Percentiles rank a stretch among this genome's conserved stretches.
Conservation (phyloP, 495 filamentous ascomycete species). For the Penicillium pulvis region DNA sequence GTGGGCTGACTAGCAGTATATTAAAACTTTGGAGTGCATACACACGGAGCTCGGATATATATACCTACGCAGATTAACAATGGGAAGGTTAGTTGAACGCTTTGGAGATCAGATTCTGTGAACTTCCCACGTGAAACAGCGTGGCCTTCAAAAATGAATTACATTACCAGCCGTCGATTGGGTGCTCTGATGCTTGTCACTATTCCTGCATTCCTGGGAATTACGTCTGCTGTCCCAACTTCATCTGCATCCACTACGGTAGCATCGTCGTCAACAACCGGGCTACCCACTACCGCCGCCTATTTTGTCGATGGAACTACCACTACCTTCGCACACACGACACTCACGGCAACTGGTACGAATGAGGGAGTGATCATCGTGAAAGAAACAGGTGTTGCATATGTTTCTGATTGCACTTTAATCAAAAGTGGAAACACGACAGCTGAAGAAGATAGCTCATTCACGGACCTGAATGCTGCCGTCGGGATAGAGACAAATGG, state of each 20-base stretch:
- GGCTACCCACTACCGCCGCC: conserved; percentile 4
- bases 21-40: no score
- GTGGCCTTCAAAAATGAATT: neutral
- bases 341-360: conserved; percentile 4
- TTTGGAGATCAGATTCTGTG: neutral
- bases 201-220: neutral
- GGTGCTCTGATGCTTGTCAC: neutral
- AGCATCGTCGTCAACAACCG: neutral
- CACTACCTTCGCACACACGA: conserved; percentile 2
- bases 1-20: no score
- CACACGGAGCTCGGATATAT: neutral
- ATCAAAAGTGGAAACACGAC: conserved; percentile 7
- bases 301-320: conserved; percentile 8
- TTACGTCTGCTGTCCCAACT: neutral
- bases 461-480: conserved; percentile 8
- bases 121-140: neutral
- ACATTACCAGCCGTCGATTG: neutral
- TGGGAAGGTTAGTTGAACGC: neutral
- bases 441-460: neutral
- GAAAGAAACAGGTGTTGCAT: conserved; percentile 8
- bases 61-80: neutral
- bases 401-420: conserved; percentile 4
- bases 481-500: conserved; percentile 9
- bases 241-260: neutral
- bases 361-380: conserved; percentile 10